phyloP scores from a whole-genome alignment of 495 filamentous ascomycete genomes.

The Astrocystis sublimbata region DNA sequence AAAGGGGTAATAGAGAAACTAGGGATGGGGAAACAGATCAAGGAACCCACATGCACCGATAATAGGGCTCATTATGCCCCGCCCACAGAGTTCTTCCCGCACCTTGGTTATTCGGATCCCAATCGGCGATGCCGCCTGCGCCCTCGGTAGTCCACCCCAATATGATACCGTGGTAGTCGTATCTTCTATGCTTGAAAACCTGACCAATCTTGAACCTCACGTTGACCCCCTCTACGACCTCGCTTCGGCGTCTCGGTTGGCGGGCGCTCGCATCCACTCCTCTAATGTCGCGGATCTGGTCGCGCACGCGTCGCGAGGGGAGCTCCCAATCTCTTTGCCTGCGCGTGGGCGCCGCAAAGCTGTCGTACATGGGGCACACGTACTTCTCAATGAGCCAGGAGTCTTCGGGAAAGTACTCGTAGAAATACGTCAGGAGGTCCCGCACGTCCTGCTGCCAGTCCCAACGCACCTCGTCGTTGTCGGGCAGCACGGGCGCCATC shows the following conservation, averaged over 20 bases:
- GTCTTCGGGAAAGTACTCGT: conserved; percentile 71
- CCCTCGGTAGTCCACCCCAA: conserved; percentile 75
- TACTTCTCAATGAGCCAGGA: conserved; percentile 64
- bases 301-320: conserved; percentile 35
- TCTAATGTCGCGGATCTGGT: conserved; percentile 33
- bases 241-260: conserved; percentile 29
- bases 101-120: conserved; percentile 21
- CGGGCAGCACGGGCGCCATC: conserved; percentile 48
- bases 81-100: conserved; percentile 25
- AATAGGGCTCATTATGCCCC: conserved; percentile 33
- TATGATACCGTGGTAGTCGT: conserved; percentile 77
- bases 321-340: conserved; percentile 30
- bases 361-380: conserved; percentile 59
- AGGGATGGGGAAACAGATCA: conserved; percentile 1
- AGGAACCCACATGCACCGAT: conserved; percentile 38
- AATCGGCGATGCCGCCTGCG: conserved; percentile 27
- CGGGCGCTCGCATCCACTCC: conserved; percentile 23
- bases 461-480: conserved; percentile 36
- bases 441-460: conserved; percentile 53
- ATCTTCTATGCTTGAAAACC: conserved; percentile 79
- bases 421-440: conserved; percentile 63
- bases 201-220: conserved; percentile 72
- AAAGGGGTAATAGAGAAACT: neutral
- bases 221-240: conserved; percentile 28
- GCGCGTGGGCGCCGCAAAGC: conserved; percentile 28